Evolutionary conservation across 768 basidiomycete species (phyloP).

Genomic region (Xerocomus spinulosus): DNA sequence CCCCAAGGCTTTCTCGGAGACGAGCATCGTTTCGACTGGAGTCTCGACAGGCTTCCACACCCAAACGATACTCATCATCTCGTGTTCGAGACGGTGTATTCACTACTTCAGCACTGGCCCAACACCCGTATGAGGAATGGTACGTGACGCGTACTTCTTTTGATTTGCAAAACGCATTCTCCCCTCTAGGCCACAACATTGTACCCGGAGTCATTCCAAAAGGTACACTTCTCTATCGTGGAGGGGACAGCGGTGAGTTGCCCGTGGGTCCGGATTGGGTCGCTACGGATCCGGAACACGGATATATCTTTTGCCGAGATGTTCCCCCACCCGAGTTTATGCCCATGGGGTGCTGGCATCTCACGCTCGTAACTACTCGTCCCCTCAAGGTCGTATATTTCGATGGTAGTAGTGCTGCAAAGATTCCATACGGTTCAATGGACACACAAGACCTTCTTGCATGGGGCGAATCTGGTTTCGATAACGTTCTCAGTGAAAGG

Average conservation of each 20-base stretch:
- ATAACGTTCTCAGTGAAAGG: constrained; percentile 18
- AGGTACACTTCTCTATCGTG: constrained; percentile 33
- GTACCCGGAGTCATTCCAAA: constrained; percentile 29
- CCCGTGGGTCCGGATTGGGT: constrained; percentile 29
- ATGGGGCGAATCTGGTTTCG: constrained; percentile 25
- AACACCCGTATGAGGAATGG: constrained; percentile 37
- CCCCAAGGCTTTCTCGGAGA: neutral
- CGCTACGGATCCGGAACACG: constrained; percentile 30
- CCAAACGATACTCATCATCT: constrained; percentile 31
- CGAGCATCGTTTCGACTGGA: constrained; percentile 11
- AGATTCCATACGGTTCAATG: constrained; percentile 28
- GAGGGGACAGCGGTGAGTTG: constrained; percentile 11
- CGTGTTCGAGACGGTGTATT: constrained; percentile 33
- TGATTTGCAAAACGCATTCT: neutral
- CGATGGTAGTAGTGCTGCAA: constrained; percentile 31
- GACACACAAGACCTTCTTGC: constrained; percentile 34
- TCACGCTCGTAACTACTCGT: constrained; percentile 26
- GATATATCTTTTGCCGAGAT: constrained; percentile 35
- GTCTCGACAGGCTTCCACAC: constrained; percentile 9
- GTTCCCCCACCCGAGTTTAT: neutral
- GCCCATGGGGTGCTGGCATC: constrained; percentile 25
- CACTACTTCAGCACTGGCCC: constrained; percentile 37
- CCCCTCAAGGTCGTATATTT: constrained; percentile 32
- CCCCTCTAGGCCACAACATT: constrained; percentile 25
- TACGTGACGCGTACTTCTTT: neutral